Evolutionary conservation across 768 basidiomycete genomes (phyloP).

Genomic region (Boletus insuetus): DNA sequence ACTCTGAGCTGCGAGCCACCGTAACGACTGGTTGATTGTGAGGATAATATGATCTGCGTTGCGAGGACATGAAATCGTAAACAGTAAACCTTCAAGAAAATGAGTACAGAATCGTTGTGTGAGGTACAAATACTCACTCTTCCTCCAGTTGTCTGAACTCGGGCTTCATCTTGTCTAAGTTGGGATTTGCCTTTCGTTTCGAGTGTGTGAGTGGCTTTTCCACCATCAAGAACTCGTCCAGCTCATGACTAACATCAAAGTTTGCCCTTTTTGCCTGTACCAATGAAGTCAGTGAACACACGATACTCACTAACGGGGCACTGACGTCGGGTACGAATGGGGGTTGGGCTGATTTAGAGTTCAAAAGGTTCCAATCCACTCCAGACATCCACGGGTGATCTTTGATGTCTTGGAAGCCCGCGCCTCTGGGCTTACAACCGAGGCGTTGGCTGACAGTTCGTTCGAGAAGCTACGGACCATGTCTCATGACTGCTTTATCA

Average conservation of each 20-base stretch:
- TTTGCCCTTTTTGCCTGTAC: conserved; percentile 91
- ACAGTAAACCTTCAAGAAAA: conserved; percentile 68
- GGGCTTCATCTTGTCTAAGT: conserved; percentile 85
- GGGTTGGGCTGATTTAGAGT: conserved; percentile 66
- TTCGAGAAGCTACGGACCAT: conserved; percentile 66
- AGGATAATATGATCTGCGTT: conserved; percentile 84
- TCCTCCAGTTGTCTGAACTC: conserved; percentile 93
- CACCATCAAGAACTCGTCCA: conserved; percentile 95
- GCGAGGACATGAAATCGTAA: conserved; percentile 76
- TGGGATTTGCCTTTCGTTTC: conserved; percentile 85
- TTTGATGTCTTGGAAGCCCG: conserved; percentile 76
- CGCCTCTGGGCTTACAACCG: conserved; percentile 69
- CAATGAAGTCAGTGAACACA: not conserved
- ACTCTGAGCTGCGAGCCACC: conserved; percentile 28
- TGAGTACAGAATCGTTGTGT: not conserved
- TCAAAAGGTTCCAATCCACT: conserved; percentile 79
- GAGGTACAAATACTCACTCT: conserved; percentile 51
- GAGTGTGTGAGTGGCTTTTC: conserved; percentile 97
- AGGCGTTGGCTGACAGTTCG: conserved; percentile 75
- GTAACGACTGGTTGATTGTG: conserved; percentile 63
- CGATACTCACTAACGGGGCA: conserved; percentile 18
- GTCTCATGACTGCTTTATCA: conserved; percentile 10
- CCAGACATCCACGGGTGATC: conserved; percentile 80
- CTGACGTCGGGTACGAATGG: conserved; percentile 92
- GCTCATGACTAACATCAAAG: conserved; percentile 95